Base-by-base conservation (phyloP, 2,329 filamentous ascomycete genomes). In the Talaromyces sp. region DNA sequence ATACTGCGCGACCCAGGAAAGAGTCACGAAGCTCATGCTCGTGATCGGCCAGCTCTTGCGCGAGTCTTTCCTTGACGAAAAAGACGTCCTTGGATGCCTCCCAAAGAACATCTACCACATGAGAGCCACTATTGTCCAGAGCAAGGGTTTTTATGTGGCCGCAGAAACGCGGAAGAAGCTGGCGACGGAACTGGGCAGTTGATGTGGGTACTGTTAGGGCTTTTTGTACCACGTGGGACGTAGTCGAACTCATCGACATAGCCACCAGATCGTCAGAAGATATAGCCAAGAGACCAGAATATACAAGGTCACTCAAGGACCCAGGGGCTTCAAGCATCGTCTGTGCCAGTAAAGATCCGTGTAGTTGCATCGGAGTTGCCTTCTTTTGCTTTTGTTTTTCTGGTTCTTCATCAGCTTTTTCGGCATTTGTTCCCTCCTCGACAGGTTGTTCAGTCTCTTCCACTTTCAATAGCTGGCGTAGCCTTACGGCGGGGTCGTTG, bases 281-380 rank as follows among this genome's bases (percentile, higher is more conserved):
- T 66, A 89, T 81, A 4, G 84, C 80, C 22, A 88, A 77, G 27
- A 95, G 76, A n/a, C 88, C 85, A 17, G 87, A 84, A 71, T 95
- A 91, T 33, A 96, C 84, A 11, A 93, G 82, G 57, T 85, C 85
- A 61, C 85, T 83, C 1, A 93, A 80, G 0, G 83, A 75, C 0
- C 91, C 91, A 0, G 90, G 85, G 28, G 91, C 88, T 8, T 84
- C 78, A 57, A 98, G 85, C 80, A 99, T 89, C 4, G 89, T 80
- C 64, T 95, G 88, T 9, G 90, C 88, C 30, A 99, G 83, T 54
- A 96, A 83, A 22, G 91, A 92, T 63, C 89, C 91, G 77, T 99
- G 93, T 72, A 91, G 75, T 81, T 91, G 86, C 77, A 75, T 69
- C 55, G 74, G 67, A 42, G 74, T 66, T 57, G 64, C 62, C 62